Evolutionary conservation across 345 rosid genomes (phyloP).

Genomic region (Ailanthus altissimus): DNA sequence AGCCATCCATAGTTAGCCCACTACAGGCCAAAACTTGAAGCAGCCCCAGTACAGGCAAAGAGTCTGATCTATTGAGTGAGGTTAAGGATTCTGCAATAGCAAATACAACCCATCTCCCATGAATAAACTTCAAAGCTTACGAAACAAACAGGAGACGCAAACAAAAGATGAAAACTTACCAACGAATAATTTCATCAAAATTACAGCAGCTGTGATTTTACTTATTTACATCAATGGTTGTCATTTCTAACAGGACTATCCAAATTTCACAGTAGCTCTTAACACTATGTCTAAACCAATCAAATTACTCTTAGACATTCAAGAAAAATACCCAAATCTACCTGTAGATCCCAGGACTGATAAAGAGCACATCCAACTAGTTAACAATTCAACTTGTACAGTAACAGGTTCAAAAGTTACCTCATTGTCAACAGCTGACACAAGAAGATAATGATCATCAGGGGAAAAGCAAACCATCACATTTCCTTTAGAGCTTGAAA

Average conservation of each 20-base stretch:
- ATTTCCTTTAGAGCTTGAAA: conserved; percentile 81
- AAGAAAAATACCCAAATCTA: conserved; percentile 5
- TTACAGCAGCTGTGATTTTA: background rate
- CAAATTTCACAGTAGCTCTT: background rate
- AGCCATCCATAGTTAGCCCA: background rate
- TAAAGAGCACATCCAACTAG: conserved; percentile 3
- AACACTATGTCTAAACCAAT: conserved; percentile 9
- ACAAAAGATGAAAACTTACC: background rate
- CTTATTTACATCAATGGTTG: background rate
- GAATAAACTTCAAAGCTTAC: background rate
- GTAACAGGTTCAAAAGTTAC: conserved; percentile 37
- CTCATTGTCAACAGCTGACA: conserved; percentile 97
- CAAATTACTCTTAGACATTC: background rate
- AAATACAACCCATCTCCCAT: conserved; percentile 5
- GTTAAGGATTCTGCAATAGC: background rate
- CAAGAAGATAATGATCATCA: conserved; percentile 94
- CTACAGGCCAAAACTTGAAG: background rate
- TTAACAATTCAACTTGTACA: conserved; percentile 13
- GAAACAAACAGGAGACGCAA: background rate
- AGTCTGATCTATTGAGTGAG: background rate
- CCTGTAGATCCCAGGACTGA: background rate
- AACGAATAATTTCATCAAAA: background rate
- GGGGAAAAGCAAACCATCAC: conserved; percentile 99
- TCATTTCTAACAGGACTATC: background rate
- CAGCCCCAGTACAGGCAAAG: background rate